Conservation (phyloP, 1,284 basidiomycete species). For the Heimioporus punctisporus region DNA sequence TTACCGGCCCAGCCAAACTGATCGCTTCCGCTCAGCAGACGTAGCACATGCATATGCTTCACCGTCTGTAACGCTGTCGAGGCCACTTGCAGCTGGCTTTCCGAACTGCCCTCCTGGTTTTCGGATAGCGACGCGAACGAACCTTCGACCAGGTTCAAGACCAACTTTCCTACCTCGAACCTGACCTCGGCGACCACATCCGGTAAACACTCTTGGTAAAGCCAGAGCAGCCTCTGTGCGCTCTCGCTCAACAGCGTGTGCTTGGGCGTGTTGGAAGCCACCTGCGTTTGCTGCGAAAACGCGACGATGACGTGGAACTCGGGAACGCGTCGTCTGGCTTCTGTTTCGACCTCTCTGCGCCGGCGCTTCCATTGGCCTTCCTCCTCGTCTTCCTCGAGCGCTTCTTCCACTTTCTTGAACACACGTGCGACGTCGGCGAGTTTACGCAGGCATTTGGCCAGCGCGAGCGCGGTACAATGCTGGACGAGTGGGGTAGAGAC, state of each 20-base stretch:
- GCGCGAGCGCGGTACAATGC: conserved; percentile 77
- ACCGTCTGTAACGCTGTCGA: conserved; percentile 51
- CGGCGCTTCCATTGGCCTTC: conserved; percentile 74
- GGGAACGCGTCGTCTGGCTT: conserved; percentile 78
- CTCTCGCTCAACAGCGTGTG: conserved; percentile 73
- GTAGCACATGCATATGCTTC: conserved; percentile 80
- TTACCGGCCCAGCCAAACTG: conserved; percentile 82
- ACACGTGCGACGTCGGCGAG: conserved; percentile 55
- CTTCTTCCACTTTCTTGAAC: conserved; percentile 52
- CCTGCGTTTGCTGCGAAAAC: conserved; percentile 59
- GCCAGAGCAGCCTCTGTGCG: conserved; percentile 78
- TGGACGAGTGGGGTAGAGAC: conserved; percentile 71
- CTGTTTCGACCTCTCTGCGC: conserved; percentile 68
- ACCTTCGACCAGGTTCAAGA: conserved; percentile 49
- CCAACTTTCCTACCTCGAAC: conserved; percentile 86
- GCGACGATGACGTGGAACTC: conserved; percentile 85
- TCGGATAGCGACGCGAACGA: conserved; percentile 24
- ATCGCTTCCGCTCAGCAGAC: conserved; percentile 70
- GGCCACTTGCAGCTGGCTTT: conserved; percentile 12
- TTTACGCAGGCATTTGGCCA: conserved; percentile 77
- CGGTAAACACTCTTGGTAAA: conserved; percentile 83
- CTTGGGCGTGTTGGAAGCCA: conserved; percentile 26
- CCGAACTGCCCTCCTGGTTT: conserved; percentile 4
- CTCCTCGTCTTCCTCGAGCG: conserved; percentile 63
- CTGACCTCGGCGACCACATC: conserved; percentile 74